These are phyloP conservation scores for Aphanomyces stellatus DNA, from an alignment of 352 stramenopile genomes.

Conservation along the genomic window DNA sequence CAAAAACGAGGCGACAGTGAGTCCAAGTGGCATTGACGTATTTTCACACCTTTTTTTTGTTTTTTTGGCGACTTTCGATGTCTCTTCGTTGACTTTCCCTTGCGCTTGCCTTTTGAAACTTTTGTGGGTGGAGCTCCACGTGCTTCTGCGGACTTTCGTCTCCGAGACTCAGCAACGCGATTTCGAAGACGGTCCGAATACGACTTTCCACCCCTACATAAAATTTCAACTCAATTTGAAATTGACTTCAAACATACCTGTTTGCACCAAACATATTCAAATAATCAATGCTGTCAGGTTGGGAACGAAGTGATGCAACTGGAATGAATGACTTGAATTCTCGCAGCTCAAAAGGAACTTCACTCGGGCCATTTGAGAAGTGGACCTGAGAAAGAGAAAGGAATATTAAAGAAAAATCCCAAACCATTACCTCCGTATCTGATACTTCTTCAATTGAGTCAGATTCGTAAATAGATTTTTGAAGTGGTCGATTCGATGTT, in stretches of 20 bases:
- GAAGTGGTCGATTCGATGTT: not conserved
- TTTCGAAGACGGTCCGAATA: constrained; percentile 1
- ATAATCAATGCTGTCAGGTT: constrained; percentile 9
- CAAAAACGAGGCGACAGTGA: no score
- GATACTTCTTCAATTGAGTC: constrained; percentile 16
- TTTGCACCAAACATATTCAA: constrained; percentile 18
- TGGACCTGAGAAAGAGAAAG: not conserved
- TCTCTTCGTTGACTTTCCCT: not conserved
- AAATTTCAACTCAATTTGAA: not conserved
- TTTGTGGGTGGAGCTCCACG: not conserved
- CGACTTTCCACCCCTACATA: not conserved
- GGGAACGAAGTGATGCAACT: not conserved
- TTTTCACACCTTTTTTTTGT: not conserved
- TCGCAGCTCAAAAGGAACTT: not conserved
- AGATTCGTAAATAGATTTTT: not conserved
- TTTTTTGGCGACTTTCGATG: not conserved
- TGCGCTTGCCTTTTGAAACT: not conserved
- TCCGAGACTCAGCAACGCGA: not conserved
- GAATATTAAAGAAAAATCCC: not conserved
- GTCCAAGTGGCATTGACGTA: not conserved
- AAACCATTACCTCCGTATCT: constrained; percentile 2
- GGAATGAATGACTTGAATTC: constrained; percentile 6
- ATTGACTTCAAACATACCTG: not conserved
- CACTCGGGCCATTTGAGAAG: not conserved
- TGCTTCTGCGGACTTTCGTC: not conserved